A percentile compares a stretch with the other conserved stretches of the same genome.
These are phyloP conservation scores for Podaxis pistillaris DNA, from an alignment of 768 basidiomycete genomes.

Conservation along the genomic window DNA sequence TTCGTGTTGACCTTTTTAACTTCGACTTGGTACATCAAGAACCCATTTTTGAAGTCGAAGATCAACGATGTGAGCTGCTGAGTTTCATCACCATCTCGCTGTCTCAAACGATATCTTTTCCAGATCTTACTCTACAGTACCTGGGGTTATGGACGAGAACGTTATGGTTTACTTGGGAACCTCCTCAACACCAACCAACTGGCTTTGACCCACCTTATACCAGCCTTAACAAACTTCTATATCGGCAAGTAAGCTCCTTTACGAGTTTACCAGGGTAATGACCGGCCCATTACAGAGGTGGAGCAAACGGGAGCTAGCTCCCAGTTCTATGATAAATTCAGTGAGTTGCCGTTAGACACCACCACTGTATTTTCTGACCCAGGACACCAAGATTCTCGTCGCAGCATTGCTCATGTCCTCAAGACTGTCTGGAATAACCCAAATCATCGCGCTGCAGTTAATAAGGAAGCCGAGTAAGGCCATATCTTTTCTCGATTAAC, in stretches of 20 bases:
- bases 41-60: slow-evolving; percentile 95
- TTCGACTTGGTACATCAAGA: slow-evolving; percentile 98
- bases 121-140: slow-evolving; percentile 77
- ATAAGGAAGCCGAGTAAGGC: slow-evolving; percentile 68
- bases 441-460: slow-evolving; percentile 82
- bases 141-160: slow-evolving; percentile 63
- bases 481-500: not conserved
- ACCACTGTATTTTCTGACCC: not conserved
- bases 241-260: slow-evolving; percentile 57
- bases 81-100: not conserved
- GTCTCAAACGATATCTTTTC: slow-evolving; percentile 6
- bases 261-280: not conserved
- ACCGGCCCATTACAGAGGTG: slow-evolving; percentile 60
- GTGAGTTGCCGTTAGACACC: slow-evolving; percentile 40
- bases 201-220: slow-evolving; percentile 87
- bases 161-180: slow-evolving; percentile 73
- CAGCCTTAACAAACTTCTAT: slow-evolving; percentile 90
- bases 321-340: slow-evolving; percentile 98
- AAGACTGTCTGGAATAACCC: slow-evolving; percentile 93
- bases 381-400: slow-evolving; percentile 37
- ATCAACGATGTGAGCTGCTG: slow-evolving; percentile 75
- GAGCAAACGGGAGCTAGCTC: slow-evolving; percentile 97
- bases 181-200: slow-evolving; percentile 82
- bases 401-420: slow-evolving; percentile 85
- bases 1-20: slow-evolving; percentile 91